Base-by-base conservation (phyloP, 257 asterid genomes). In the Handroanthus guayacan region DNA sequence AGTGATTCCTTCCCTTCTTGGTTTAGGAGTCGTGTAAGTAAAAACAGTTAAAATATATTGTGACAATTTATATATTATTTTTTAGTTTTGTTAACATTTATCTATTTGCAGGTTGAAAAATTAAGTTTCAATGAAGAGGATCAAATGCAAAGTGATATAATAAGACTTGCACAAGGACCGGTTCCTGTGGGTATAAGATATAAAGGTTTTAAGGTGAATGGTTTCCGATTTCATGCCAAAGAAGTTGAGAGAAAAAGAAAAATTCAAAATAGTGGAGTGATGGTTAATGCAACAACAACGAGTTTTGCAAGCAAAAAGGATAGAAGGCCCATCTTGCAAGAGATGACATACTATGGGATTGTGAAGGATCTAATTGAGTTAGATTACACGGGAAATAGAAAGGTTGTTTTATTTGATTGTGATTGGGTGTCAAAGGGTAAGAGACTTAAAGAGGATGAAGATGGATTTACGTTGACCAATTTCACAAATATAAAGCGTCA, bases 291-390 rank as follows among this genome's bases (percentile, higher is more conserved):
- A 43, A 7, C 62, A 5, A 75, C 79, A 2, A 37, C 79, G 3
- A 75, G 72, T 25, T 75, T 75, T 17, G 63, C 72, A 63, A 51
- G 72, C 20, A 75, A 39, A 4, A 63, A 75, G 31, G 71, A 74
- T 9, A 65, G 54, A 25, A 45, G 20, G 6, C 60, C 68, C 6
- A 14, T 75, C 31, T 41, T 69, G 1, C 13, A 45, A 18, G 74
- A 60, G 3, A 11, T 69, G 44, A 63, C 50, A 6, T 77, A 62
- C 16, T 38, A 60, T 51, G 67, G 72, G 41, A 25, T 77, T 4
- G 5, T 77, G 25, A 58, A 67, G 37, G 45, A 57, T 9, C 34
- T 68, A 6, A 18, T 61, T 43, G 71, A 77, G 52, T 69, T 69
- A 12, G 62, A 52, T 14, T 77, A 48, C 10, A 3, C 38, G 2